Evolutionary conservation across 1,284 basidiomycete species (phyloP), one percentile per base, ranked within the genome.

Genomic region (Nidula niveotomentosa): DNA sequence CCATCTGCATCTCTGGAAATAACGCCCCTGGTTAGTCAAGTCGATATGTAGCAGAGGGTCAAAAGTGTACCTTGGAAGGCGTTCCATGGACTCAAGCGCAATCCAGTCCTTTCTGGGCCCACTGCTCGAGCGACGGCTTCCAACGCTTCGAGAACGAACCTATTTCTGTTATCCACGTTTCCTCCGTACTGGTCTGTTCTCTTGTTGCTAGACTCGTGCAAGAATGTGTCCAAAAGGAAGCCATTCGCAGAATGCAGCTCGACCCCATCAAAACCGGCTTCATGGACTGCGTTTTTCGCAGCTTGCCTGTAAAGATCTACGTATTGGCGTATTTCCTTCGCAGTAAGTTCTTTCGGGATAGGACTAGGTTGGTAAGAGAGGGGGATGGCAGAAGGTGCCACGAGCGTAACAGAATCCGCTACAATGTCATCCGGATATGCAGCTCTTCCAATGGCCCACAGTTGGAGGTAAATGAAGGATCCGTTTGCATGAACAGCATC

Each of bases 111-210:
- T 7, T 17, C 15, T 41, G 12, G 13, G 13, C 39, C 39, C 10
- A 41, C 39, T 17, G 13, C 15, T 17, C 15, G 12, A 8, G 15
- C 8, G 15, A 41, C 39, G 15, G 39, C 39, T 13, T 41, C 39
- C 39, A 41, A 13, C 15, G 15, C 39, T 7, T 88, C 82, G 12
- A 91, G 68, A 2, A 80, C 76, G 6, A 90, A 66, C 12, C 88
- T 73, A 34, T 79, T 77, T 43, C 88, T 80, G 66, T 90, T 90
- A 65, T 90, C 86, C 59, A 90, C 84, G 60, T 76, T 81, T 2
- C 90, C 90, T 4, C 90, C 89, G 63, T 91, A 93, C 60, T 83
- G 69, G 65, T 92, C 90, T 2, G 79, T 86, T 9, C 90, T 80
- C 60, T 80, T 76, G 76, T 93, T 93, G 55, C 79, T 80, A n/a